These are phyloP conservation scores for Triticum urartu DNA, from an alignment of 176 grass and related monocot genomes.

Conservation along the genomic window DNA sequence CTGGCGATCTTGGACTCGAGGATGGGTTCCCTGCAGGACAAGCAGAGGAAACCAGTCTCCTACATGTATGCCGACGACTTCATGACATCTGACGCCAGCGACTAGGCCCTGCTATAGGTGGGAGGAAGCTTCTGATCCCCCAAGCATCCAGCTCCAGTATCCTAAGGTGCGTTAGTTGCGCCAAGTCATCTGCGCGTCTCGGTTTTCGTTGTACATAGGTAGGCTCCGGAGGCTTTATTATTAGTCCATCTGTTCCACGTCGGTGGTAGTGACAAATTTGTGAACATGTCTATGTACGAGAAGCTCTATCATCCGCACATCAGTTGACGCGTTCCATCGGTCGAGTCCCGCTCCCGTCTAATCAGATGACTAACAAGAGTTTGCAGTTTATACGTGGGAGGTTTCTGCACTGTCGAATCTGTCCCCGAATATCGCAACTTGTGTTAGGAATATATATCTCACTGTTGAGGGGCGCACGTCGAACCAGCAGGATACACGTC, in stretches of 20 bases:
- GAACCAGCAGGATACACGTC: neutral
- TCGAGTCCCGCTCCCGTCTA: neutral
- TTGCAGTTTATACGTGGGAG: neutral
- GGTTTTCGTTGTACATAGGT: conserved; percentile 35
- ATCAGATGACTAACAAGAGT: neutral
- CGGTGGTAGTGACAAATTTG: neutral
- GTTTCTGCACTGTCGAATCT: neutral
- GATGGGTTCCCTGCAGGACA: conserved; percentile 49
- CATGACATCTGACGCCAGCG: conserved; percentile 17
- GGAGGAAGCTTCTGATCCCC: neutral
- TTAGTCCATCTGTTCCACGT: neutral
- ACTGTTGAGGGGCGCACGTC: neutral
- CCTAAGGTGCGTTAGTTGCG: neutral
- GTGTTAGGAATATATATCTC: neutral
- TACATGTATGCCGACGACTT: conserved; percentile 66
- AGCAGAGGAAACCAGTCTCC: conserved; percentile 42
- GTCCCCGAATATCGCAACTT: neutral
- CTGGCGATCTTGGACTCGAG: conserved; percentile 72
- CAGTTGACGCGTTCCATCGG: neutral
- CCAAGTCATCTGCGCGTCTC: neutral
- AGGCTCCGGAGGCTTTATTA: neutral
- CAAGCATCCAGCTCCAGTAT: neutral
- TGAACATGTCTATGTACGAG: neutral
- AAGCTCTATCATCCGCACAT: neutral
- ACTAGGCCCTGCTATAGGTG: neutral